Percentiles rank a stretch among this genome's conserved stretches.
Conservation (phyloP, 202 grass and related monocot genomes). For the Panicum virgatum region DNA sequence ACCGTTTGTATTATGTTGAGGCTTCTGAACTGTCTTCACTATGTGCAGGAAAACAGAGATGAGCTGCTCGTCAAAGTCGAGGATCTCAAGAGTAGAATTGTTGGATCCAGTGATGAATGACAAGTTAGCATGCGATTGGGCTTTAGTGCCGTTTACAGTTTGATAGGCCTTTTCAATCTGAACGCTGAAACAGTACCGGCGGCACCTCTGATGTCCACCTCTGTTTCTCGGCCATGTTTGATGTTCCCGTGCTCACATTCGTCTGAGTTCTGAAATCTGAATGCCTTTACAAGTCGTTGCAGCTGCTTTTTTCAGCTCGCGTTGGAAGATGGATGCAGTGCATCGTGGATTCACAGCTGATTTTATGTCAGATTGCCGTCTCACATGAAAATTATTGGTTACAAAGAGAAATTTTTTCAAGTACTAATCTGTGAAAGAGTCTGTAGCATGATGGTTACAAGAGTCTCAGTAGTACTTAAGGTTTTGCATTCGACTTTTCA, state of each 20-base stretch:
- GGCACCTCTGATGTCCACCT: conserved; percentile 7
- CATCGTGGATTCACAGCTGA: too few relatives aligned
- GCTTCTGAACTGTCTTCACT: neutral
- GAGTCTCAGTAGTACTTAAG: too few relatives aligned
- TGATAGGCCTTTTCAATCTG: neutral
- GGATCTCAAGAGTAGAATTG: conserved; percentile 52
- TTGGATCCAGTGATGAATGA: conserved; percentile 49
- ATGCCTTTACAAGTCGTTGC: neutral
- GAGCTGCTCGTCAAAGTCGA: conserved; percentile 58
- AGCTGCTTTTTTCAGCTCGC: too few relatives aligned
- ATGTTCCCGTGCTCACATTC: neutral
- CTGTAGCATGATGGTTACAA: too few relatives aligned
- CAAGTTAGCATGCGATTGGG: conserved; percentile 5
- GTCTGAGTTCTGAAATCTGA: neutral
- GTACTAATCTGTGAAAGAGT: too few relatives aligned
- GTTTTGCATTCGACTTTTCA: too few relatives aligned
- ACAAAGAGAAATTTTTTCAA: too few relatives aligned
- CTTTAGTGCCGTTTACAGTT: conserved; percentile 1
- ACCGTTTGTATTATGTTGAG: too few relatives aligned
- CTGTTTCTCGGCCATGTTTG: neutral
- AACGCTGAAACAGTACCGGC: neutral
- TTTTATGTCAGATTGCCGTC: too few relatives aligned
- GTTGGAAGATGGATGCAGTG: too few relatives aligned
- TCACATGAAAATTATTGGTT: neutral
- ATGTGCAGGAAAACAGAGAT: conserved; percentile 63